Evolutionary conservation across 305 asterid genomes (phyloP).

Genomic region (Plantago rigida): DNA sequence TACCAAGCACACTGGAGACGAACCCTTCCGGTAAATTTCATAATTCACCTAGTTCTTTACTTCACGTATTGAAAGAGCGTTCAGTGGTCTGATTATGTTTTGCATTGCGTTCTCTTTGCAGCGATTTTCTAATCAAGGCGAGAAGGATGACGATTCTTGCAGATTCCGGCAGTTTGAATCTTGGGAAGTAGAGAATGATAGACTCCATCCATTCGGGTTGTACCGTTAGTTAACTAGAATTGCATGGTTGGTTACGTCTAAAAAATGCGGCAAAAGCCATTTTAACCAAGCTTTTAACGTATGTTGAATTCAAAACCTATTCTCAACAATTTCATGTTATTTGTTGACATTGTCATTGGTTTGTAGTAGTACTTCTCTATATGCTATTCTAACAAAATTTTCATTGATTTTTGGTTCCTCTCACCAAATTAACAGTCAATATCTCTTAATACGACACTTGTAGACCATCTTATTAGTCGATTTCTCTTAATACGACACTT

Average conservation of each 20-base stretch:
- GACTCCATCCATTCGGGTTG: constrained; percentile 6
- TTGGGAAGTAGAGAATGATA: constrained; percentile 30
- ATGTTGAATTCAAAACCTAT: too few species aligned
- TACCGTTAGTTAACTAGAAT: constrained; percentile 30
- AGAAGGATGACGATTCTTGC: constrained; percentile 50
- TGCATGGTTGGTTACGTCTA: constrained; percentile 24
- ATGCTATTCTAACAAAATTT: too few species aligned
- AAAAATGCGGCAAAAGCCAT: constrained; percentile 23
- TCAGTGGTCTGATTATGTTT: constrained; percentile 9
- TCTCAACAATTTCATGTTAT: too few species aligned
- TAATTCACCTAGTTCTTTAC: not conserved
- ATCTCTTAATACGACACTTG: too few species aligned
- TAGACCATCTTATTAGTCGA: too few species aligned
- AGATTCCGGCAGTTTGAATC: constrained; percentile 50
- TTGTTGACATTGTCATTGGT: too few species aligned
- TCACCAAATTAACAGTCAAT: too few species aligned
- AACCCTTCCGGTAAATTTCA: constrained; percentile 47
- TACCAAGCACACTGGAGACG: constrained; percentile 50
- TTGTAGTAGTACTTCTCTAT: too few species aligned
- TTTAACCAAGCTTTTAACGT: too few species aligned
- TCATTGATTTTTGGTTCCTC: too few species aligned
- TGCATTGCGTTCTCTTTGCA: constrained; percentile 27
- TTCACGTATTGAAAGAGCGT: not conserved
- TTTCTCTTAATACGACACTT: too few species aligned
- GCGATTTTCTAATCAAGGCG: constrained; percentile 55